phyloP scores from a whole-genome alignment of 2,329 filamentous ascomycete species.

The Mariannaea sp. region DNA sequence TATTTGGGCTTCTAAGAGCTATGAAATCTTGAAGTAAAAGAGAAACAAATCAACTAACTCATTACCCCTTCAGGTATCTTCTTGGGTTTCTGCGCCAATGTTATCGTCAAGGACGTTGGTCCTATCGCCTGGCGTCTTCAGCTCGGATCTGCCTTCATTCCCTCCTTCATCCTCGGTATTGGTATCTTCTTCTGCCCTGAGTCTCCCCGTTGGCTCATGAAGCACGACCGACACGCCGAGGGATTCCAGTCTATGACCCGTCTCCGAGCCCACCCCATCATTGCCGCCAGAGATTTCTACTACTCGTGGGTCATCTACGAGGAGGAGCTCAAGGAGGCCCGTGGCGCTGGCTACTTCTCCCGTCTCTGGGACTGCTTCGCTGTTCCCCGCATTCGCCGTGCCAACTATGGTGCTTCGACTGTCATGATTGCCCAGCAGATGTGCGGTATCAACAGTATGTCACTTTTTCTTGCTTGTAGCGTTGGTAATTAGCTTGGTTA shows the following conservation, averaged over 20 bases:
- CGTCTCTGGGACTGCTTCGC: constrained; percentile 62
- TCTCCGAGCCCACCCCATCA: constrained; percentile 57
- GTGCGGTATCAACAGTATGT: constrained; percentile 37
- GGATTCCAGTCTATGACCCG: constrained; percentile 59
- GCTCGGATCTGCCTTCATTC: constrained; percentile 61
- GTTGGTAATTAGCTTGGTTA: rapidly evolving
- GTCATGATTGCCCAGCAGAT: constrained; percentile 77
- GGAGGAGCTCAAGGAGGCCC: constrained; percentile 38
- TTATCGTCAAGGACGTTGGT: constrained; percentile 58
- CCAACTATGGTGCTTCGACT: constrained; percentile 74
- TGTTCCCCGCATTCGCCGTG: constrained; percentile 69
- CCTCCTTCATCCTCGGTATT: constrained; percentile 56
- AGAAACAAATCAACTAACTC: background rate
- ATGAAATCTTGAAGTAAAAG: too few species aligned
- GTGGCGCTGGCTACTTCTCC: constrained; percentile 38
- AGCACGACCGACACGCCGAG: constrained; percentile 61
- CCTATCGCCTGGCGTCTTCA: constrained; percentile 65
- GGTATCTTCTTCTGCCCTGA: constrained; percentile 69
- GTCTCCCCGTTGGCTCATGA: constrained; percentile 66
- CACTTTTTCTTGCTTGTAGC: rapidly evolving
- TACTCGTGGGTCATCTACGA: constrained; percentile 47
- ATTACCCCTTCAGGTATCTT: constrained; percentile 38
- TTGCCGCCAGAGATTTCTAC: constrained; percentile 63
- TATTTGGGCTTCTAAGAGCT: too few species aligned
- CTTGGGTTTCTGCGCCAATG: constrained; percentile 57